Evolutionary conservation across 177 flowering plant genomes (phyloP).

Genomic region (Tripterygium wilfordii): DNA sequence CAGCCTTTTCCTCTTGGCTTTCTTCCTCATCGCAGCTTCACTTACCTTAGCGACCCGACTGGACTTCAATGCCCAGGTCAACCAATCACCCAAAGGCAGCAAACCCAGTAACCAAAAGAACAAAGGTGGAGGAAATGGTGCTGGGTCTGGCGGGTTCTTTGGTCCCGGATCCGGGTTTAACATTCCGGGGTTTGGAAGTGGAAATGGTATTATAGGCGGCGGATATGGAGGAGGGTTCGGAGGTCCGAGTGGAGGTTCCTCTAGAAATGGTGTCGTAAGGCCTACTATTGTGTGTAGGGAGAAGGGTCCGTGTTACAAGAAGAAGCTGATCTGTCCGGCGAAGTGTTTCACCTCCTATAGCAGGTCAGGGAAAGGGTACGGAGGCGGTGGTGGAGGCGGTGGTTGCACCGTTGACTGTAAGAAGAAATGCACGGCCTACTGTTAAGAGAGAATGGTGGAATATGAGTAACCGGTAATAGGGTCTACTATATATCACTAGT

Average conservation of each 20-base stretch:
- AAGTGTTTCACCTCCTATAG: slow-evolving; percentile 83
- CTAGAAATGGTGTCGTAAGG: slow-evolving; percentile 55
- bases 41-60: slow-evolving; percentile 24
- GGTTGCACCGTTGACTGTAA: slow-evolving; percentile 91
- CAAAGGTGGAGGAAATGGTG: slow-evolving; percentile 7
- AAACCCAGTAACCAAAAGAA: slow-evolving; percentile 12
- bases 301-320: slow-evolving; percentile 74
- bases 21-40: slow-evolving; percentile 24
- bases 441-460: slow-evolving; percentile 23
- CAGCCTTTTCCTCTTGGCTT: slow-evolving; percentile 20
- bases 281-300: slow-evolving; percentile 61
- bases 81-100: slow-evolving; percentile 16
- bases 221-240: slow-evolving; percentile 80
- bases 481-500: no score
- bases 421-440: slow-evolving; percentile 79
- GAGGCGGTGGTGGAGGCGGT: slow-evolving; percentile 93
- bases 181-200: slow-evolving; percentile 51
- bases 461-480: no score
- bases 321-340: slow-evolving; percentile 81
- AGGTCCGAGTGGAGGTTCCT: slow-evolving; percentile 62
- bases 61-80: slow-evolving; percentile 15
- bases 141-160: slow-evolving; percentile 22
- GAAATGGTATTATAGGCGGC: slow-evolving; percentile 42
- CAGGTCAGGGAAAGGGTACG: slow-evolving; percentile 81
- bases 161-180: slow-evolving; percentile 35